Evolutionary conservation across 306 rosid genomes (phyloP).

Genomic region (Casuarina equisetifolia): DNA sequence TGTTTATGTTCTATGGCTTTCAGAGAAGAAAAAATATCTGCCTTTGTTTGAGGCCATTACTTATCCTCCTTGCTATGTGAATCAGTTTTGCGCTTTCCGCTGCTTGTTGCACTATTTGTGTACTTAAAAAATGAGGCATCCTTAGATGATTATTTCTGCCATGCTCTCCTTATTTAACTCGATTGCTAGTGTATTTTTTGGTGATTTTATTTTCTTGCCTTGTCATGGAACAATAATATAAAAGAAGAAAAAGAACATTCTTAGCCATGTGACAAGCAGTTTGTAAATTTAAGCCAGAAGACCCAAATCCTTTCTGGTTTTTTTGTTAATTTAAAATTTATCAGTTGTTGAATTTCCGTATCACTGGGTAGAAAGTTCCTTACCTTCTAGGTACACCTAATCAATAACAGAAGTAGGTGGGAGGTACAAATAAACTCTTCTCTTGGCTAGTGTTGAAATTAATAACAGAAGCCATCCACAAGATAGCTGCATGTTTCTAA

Average conservation of each 20-base stretch:
- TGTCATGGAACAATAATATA: neutral
- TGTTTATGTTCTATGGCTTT: neutral
- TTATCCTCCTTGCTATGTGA: neutral
- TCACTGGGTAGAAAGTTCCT: neutral
- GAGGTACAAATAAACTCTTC: no score
- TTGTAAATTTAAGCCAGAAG: neutral
- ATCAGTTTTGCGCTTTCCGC: neutral
- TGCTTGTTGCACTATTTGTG: neutral
- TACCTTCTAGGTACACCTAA: neutral
- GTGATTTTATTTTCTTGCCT: neutral
- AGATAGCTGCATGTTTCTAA: neutral
- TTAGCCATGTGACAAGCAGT: neutral
- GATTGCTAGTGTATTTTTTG: neutral
- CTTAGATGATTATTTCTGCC: neutral
- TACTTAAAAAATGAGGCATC: neutral
- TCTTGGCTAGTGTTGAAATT: no score
- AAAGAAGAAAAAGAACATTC: neutral
- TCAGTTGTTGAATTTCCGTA: neutral
- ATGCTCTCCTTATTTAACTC: neutral
- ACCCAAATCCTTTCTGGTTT: neutral
- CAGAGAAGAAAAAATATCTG: neutral
- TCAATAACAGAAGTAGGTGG: neutral
- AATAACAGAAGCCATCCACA: neutral
- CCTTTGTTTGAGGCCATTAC: neutral
- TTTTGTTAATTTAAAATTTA: neutral